phyloP scores from a whole-genome alignment of 805 yeast species.

The Starmerella bombi region DNA sequence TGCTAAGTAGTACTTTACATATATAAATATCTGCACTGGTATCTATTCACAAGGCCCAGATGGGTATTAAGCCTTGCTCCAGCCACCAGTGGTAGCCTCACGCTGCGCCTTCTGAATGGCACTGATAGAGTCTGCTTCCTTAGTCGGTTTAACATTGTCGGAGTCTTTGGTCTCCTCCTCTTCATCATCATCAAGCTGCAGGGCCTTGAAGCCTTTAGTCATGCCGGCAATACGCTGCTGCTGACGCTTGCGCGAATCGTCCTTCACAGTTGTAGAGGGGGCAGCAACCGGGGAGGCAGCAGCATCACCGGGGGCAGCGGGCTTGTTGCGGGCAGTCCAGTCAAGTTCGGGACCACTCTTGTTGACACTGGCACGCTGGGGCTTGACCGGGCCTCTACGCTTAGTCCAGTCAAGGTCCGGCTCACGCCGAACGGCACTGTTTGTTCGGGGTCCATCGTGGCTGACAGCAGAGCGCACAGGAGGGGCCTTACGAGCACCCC shows the following conservation, averaged over 20 bases:
- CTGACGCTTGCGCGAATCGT: slow-evolving; percentile 2
- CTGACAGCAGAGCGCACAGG: slow-evolving; percentile 2
- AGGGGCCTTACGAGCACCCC: slow-evolving; percentile 17
- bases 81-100: slow-evolving; percentile 10
- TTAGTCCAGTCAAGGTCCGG: slow-evolving; percentile 21
- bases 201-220: slow-evolving; percentile 20
- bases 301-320: slow-evolving; percentile 12
- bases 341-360: neutral
- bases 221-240: slow-evolving; percentile 20
- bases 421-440: slow-evolving; percentile 28
- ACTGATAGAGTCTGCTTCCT: slow-evolving; percentile 13
- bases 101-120: slow-evolving; percentile 18
- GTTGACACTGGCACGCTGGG: neutral
- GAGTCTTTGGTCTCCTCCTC: slow-evolving; percentile 13
- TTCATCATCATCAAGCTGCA: slow-evolving; percentile 16
- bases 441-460: slow-evolving; percentile 25
- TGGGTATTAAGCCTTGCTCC: slow-evolving; percentile 15
- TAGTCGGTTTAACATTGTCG: neutral
- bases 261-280: neutral
- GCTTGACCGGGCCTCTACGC: slow-evolving; percentile 11
- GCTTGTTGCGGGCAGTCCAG: slow-evolving; percentile 16
- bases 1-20: too few relatives aligned
- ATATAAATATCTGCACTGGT: too few relatives aligned
- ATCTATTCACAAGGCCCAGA: too few relatives aligned
- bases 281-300: slow-evolving; percentile 8